Base-by-base conservation (phyloP, 2,329 filamentous ascomycete genomes). In the Xenosphaeropsis pyriputrescens region DNA sequence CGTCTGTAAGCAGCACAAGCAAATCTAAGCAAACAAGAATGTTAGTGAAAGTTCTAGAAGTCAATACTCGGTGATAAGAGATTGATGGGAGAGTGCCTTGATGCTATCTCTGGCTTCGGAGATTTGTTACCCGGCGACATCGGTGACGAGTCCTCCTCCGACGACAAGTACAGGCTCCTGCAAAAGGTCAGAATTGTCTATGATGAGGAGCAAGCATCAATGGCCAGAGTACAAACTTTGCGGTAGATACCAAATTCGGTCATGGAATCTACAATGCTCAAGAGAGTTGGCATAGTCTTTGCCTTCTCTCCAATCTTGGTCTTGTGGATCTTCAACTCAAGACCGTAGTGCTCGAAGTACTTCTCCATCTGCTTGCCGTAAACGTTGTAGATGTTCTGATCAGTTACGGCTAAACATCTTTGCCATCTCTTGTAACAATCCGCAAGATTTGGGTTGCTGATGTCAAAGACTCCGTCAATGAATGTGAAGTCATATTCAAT, bases 401-500 rank as follows among this genome's bases (percentile, higher is more conserved):
- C 79, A 57, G 79, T 81, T 48, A 83, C 69, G 17, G 77, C 76
- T 33, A 84, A 58, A 45, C 72, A 75, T 37, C 78, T 67, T 22
- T 69, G 65, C 77, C 77, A 83, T 43, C 61, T 62, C 49, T 68
- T 59, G 57, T 82, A 84, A 55, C 72, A 77, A 18, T 74, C 58
- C 13, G 77, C 74, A 8, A 84, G 65, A 47, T 80, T 67, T 13
- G 60, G 48, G 49, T 81, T 79, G 44, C 63, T 49, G 32, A 63
- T 49, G 51, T 79, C 61, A 56, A 84, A 83, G 40, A 84, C 67
- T 35, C 70, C 72, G 47, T 84, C 78, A 34, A 83, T 67, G 57
- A 84, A 82, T 39, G 74, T 72, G 55, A 84, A 84, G 57, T 81
- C 76, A 53, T 83, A 83, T 51, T 79, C 72, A 51, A 83, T 82